A percentile compares a stretch with the other conserved stretches of the same genome.
Conservation (phyloP, 129 eudicot genomes). For the Smallanthus sonchifolius region DNA sequence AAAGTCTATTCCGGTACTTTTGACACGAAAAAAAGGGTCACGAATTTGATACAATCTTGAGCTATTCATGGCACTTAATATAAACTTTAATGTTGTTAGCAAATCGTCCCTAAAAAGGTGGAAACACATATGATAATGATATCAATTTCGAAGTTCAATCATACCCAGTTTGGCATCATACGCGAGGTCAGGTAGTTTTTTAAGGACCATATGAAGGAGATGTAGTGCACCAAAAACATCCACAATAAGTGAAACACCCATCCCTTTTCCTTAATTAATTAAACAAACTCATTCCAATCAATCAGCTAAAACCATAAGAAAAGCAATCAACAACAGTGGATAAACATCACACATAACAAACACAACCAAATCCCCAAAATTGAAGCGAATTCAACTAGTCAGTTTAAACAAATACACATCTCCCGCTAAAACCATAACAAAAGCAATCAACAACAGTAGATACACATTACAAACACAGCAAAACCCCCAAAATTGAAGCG, state of each 20-base stretch:
- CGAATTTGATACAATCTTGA: background rate
- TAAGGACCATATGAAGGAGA: background rate
- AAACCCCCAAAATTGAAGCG: constrained; percentile 1
- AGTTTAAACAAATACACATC: background rate
- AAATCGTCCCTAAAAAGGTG: background rate
- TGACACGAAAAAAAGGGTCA: background rate
- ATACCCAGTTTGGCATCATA: background rate
- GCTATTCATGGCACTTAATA: background rate
- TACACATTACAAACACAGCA: constrained; percentile 1
- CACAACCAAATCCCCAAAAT: background rate
- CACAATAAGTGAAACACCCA: background rate
- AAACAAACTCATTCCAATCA: background rate
- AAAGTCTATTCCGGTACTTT: background rate
- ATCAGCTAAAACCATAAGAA: background rate
- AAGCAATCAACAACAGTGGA: background rate
- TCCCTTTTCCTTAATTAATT: background rate
- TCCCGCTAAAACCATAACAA: background rate
- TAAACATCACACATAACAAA: background rate
- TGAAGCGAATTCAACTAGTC: background rate
- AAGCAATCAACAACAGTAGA: background rate
- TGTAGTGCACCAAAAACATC: background rate
- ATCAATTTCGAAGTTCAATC: background rate
- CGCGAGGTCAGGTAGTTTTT: background rate
- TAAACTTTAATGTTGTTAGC: background rate
- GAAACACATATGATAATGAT: background rate